Percentiles rank a stretch among this genome's conserved stretches.
phyloP scores from a whole-genome alignment of 1,284 basidiomycete genomes.

The Ceratobasidium sp. region DNA sequence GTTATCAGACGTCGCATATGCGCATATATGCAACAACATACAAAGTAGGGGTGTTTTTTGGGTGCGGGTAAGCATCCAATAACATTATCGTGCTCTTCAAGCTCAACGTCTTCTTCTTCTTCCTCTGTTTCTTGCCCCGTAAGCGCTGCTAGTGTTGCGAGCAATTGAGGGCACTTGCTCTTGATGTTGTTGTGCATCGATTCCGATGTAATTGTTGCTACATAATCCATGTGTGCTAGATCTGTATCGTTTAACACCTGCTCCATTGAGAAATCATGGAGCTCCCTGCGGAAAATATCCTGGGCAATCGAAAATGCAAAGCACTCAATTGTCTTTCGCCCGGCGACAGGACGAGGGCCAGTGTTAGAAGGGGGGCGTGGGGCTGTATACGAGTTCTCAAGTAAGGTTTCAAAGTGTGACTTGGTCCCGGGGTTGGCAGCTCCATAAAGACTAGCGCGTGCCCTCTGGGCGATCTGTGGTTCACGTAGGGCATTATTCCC shows the following conservation, averaged over 20 bases:
- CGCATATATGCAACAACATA: neutral
- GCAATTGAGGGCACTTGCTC: neutral
- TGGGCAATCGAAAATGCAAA: neutral
- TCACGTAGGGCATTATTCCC: neutral
- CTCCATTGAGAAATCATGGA: neutral
- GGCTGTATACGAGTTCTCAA: neutral
- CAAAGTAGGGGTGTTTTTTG: conserved; percentile 7
- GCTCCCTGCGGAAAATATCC: neutral
- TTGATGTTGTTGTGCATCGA: neutral
- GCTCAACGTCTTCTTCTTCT: neutral
- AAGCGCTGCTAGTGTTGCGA: neutral
- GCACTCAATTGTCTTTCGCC: neutral
- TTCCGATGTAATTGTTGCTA: neutral
- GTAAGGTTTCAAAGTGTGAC: neutral
- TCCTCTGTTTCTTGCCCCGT: neutral
- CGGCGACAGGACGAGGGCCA: neutral
- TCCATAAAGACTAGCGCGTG: neutral
- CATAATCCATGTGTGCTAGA: conserved; percentile 5
- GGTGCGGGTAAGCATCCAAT: neutral
- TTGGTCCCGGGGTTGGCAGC: neutral
- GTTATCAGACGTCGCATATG: neutral
- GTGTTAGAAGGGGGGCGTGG: neutral
- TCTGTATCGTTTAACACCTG: neutral
- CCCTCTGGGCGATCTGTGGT: too few relatives aligned
- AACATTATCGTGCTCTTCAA: neutral